Evolutionary conservation across 1,139 yeast genomes (phyloP).

Genomic region (Hansenula lynferdii): DNA sequence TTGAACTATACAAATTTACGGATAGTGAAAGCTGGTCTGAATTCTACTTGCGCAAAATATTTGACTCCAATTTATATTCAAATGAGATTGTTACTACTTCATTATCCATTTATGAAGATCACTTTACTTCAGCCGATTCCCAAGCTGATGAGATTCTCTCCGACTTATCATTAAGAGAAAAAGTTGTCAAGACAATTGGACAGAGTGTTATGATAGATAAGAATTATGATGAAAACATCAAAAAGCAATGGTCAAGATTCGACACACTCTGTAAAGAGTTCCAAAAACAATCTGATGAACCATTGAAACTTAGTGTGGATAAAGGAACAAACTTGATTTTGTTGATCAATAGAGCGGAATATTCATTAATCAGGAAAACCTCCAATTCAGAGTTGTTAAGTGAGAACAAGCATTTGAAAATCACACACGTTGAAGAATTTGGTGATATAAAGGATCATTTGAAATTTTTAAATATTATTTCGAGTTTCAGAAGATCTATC

Average conservation of each 20-base stretch:
- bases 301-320: constrained; percentile 34
- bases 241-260: constrained; percentile 53
- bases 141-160: constrained; percentile 2
- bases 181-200: constrained; percentile 27
- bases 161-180: constrained; percentile 25
- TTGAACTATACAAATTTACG: background rate
- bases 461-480: constrained; percentile 18
- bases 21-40: constrained; percentile 25
- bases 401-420: constrained; percentile 14
- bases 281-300: constrained; percentile 52
- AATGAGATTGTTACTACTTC: constrained; percentile 39
- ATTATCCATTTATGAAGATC: constrained; percentile 30
- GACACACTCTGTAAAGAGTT: constrained; percentile 65
- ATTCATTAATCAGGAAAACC: constrained; percentile 24
- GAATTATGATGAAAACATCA: constrained; percentile 26
- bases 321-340: constrained; percentile 11
- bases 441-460: constrained; percentile 10
- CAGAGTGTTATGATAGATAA: constrained; percentile 20
- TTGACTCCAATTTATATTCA: constrained; percentile 45
- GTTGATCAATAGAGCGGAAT: constrained; percentile 22
- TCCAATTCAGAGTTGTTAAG: constrained; percentile 24
- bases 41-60: constrained; percentile 37
- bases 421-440: constrained; percentile 5
- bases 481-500: constrained; percentile 21
- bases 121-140: constrained; percentile 8